phyloP scores from a whole-genome alignment of 73 alveolate genomes.

The Effrenium voratum region DNA sequence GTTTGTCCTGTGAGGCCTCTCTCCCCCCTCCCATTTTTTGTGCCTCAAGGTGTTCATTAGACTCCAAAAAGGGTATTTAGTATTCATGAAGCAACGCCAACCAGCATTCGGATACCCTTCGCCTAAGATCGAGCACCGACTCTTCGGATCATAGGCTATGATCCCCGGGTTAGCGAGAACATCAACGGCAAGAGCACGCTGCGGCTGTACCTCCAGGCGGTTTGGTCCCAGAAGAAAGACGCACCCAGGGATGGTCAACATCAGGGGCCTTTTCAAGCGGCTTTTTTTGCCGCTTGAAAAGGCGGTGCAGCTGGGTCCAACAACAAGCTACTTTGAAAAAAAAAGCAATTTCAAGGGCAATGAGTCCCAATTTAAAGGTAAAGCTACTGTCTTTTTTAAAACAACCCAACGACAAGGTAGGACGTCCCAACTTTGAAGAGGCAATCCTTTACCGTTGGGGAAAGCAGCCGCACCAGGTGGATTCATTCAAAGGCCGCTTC shows the following conservation, averaged over 20 bases:
- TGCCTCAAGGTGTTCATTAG: no score
- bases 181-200: conserved; percentile 81
- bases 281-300: background rate
- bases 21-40: no score
- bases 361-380: background rate
- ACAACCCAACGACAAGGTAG: no score
- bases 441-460: background rate
- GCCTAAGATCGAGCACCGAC: no score
- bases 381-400: no score
- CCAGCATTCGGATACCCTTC: background rate
- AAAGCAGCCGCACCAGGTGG: background rate
- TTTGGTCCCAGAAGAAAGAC: background rate
- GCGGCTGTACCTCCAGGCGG: conserved; percentile 60
- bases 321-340: background rate
- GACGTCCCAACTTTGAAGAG: no score
- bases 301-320: background rate
- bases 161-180: conserved; percentile 50
- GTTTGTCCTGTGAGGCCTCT: no score
- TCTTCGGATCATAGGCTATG: conserved; percentile 35
- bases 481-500: background rate
- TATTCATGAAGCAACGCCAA: no score
- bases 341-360: background rate
- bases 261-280: no score
- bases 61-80: background rate
- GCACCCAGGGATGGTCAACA: no score